Base-by-base conservation (phyloP, 2,329 filamentous ascomycete genomes). In the Aspergillus quadrilineatus region DNA sequence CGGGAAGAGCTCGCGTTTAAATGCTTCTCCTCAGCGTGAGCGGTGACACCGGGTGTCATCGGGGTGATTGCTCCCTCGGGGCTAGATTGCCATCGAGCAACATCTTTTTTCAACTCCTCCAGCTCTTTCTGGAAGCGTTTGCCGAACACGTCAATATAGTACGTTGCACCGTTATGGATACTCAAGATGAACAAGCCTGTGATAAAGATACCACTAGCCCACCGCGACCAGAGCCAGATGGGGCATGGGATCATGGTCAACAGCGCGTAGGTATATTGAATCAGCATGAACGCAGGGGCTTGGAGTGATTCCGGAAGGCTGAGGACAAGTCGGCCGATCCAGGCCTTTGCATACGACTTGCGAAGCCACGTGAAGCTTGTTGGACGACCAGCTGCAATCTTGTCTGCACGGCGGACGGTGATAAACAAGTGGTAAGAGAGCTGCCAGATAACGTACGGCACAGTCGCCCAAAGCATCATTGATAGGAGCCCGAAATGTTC, bases 281-380 rank as follows among this genome's bases (percentile, higher is more conserved):
- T 97, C 61, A 90, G 63, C 94, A 99, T 99, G 73, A 97, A 99
- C 1, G 90, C 89, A 0, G 89, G 81, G 69, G 97, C 92, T 72
- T 99, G 94, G 32, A 96, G 76, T 4, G 75, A 71, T 1, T 85
- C 77, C 0, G 94, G 93, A 3, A 96, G 84, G 6, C 85, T 83
- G 17, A 97, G 82, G 34, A 99, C 92, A 55, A 95, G 69, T 67
- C 87, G 90, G 53, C 94, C 95, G 62, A 99, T 88, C 86, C 88
- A 92, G 3, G 87, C 89, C 69, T 92, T 94, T 49, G 89, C 86
- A 75, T 97, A 99, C 1, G 91, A 96, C 66, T 86, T 88, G 59
- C 92, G 89, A 51, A 99, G 83, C 94, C 94, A 99, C 50, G 94
- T 99, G 73, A 97, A 99, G 12, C 92, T 96, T 1, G 94, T 99